Evolutionary conservation across 2,329 filamentous ascomycete genomes (phyloP).

Genomic region (Phialophora expanda): DNA sequence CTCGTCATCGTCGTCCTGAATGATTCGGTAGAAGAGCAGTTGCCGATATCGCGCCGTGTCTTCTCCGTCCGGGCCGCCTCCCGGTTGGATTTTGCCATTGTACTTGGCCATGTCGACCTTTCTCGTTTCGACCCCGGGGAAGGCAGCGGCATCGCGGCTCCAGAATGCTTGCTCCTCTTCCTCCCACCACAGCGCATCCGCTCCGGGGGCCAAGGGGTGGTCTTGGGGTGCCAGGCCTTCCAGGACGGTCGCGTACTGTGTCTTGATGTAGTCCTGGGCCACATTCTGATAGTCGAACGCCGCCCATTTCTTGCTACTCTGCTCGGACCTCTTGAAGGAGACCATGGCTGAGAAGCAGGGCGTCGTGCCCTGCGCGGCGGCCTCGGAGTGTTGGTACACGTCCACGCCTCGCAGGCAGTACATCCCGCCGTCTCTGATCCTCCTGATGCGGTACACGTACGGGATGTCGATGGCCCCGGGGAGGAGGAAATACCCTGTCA

Average conservation of each 20-base stretch:
- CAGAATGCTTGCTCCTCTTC: constrained; percentile 40
- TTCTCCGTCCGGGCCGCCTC: constrained; percentile 30
- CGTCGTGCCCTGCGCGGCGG: constrained; percentile 15
- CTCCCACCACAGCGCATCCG: constrained; percentile 48
- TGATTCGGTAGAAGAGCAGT: constrained; percentile 54
- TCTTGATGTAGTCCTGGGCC: constrained; percentile 40
- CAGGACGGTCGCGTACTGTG: constrained; percentile 43
- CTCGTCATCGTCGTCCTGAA: constrained; percentile 49
- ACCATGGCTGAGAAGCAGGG: constrained; percentile 35
- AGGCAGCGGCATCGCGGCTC: constrained; percentile 42
- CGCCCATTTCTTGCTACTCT: constrained; percentile 23
- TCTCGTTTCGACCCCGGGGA: constrained; percentile 54
- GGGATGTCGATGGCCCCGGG: constrained; percentile 54
- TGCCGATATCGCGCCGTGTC: constrained; percentile 48
- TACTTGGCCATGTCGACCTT: constrained; percentile 60
- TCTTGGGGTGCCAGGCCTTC: constrained; percentile 44
- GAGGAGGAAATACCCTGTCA: constrained; percentile 60
- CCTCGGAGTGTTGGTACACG: constrained; percentile 53
- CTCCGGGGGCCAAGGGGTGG: constrained; percentile 44
- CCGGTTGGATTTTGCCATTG: constrained; percentile 46
- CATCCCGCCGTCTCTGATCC: constrained; percentile 57
- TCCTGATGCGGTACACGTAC: constrained; percentile 58
- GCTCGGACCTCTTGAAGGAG: constrained; percentile 38
- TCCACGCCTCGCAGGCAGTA: constrained; percentile 60
- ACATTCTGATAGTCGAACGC: constrained; percentile 34